Base-by-base conservation (phyloP, 2,329 filamentous ascomycete genomes). In the Sphaceloma murrayae region DNA sequence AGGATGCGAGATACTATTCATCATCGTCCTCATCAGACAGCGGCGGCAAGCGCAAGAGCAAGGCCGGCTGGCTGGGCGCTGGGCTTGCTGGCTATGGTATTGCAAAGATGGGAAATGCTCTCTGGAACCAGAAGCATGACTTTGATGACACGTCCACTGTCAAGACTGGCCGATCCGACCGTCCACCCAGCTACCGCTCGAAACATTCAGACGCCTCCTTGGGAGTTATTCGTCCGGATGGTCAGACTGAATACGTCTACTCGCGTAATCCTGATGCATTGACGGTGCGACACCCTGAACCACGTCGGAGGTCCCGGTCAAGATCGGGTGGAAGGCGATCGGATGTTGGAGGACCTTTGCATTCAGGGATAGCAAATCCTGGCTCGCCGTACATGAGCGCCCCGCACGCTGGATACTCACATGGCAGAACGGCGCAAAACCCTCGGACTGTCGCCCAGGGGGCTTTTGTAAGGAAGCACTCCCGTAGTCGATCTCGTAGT, bases 101-200 rank as follows among this genome's bases (percentile, higher is more conserved):
- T 31, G 69, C 65, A 2, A 68, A 68, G 46, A 63, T 71, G 36
- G 71, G 71, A 2, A 72, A 74, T 53, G 69, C 70, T 2, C 53
- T 79, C 9, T 73, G 70, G 52, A 67, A 63, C 34, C 64, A 63
- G 21, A 62, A 64, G 11, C 62, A 74, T 47, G 71, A 76, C 42
- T 77, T 76, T 49, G 71, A 77, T 50, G 75, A 78, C 52, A 74
- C 72, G 0, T 75, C 78, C 50, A 77, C 70, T 51, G 65, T 76
- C 51, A 73, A 71, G 46, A 72, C 73, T 45, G 73, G 75, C 13
- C 67, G 64, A 14, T 45, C 42, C 3, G 42, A 45, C 30, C 22
- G 30, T 6, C 42, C 42, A 21, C 42, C 42, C 8, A 45, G 18
- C 21, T 45, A 45, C 14, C 42, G 24, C 11, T 29, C 30, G 3